Percentiles rank a stretch among this genome's conserved stretches.
Conservation (phyloP, 192 early-diverging fungal species). For the Ramicandelaber brevisporus region DNA sequence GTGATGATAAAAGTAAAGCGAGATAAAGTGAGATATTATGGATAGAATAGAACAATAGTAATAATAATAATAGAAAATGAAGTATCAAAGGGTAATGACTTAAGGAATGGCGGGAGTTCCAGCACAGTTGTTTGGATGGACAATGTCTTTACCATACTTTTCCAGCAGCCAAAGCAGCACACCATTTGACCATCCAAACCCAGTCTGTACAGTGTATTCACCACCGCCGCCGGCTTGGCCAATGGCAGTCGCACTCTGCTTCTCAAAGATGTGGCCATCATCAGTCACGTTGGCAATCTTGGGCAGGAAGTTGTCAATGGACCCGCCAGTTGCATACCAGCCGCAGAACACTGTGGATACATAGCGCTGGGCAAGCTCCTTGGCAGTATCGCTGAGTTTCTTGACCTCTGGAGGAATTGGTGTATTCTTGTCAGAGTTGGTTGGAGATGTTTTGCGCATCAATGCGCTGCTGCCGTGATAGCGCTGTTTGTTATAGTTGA, state of each 20-base stretch:
- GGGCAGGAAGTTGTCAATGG: constrained; percentile 15
- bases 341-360: constrained; percentile 30
- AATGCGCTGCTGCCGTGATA: neutral
- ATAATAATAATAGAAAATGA: neutral
- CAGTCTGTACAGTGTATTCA: constrained; percentile 39
- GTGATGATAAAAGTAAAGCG: neutral
- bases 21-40: neutral
- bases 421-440: neutral
- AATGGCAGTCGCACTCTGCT: constrained; percentile 24
- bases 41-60: neutral
- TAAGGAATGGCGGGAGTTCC: neutral
- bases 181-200: constrained; percentile 62
- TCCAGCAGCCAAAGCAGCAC: constrained; percentile 33
- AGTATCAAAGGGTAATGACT: neutral
- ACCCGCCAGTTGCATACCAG: constrained; percentile 42
- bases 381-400: constrained; percentile 5
- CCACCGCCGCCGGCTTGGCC: constrained; percentile 28
- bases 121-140: constrained; percentile 7
- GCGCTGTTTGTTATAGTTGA: neutral
- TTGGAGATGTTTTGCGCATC: too few species aligned
- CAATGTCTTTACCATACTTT: constrained; percentile 10
- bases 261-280: constrained; percentile 49
- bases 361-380: constrained; percentile 18
- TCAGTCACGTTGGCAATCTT: constrained; percentile 15
- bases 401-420: too few species aligned